Evolutionary conservation across 2,329 filamentous ascomycete genomes (phyloP), one percentile per base, ranked within the genome.

Genomic region (Penicillium sp.): DNA sequence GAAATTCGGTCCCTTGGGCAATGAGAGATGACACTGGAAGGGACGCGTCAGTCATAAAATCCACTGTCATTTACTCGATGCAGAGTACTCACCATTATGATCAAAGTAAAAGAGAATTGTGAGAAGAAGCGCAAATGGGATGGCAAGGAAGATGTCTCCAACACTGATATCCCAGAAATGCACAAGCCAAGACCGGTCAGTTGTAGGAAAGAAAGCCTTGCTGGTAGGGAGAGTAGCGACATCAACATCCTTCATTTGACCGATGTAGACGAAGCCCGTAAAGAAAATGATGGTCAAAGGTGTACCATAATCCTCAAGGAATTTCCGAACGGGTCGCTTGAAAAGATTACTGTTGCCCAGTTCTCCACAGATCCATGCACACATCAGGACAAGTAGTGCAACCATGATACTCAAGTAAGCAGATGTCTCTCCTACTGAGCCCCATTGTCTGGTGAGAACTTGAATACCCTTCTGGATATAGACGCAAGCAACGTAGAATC

Each of bases 391-490:
- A 17, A 95, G 82, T 36, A 95, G 78, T 8, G 89, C 83, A 1
- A 91, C 84, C 64, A 87, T 82, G 65, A 95, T 84, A 44, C 89
- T 91, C 26, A 96, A 82, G 69, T 95, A 96, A 8, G 82, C 82
- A 4, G 77, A 94, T 78, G 69, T 73, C 49, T 88, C 83, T 46
- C 79, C 81, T 55, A 62, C 78, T 73, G 71, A 79, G 68, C 67
- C 77, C 73, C 89, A 91, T 67, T 95, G 88, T 12, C 88, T 82
- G 41, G 86, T 87, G 19, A 96, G 82, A 14, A 95, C 89, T 73
- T 96, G 90, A 59, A 96, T 88, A 16, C 91, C 91, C 74, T 96
- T 96, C 69, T 96, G 90, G 19, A 96, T 80, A 70, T 96, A 96
- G 73, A 96, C 93, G 69, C 89, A 91, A 54, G 91, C 91, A 45